These are phyloP conservation scores for Cyphellophora europaea DNA, from an alignment of 2,329 filamentous ascomycete species.

Conservation along the genomic window DNA sequence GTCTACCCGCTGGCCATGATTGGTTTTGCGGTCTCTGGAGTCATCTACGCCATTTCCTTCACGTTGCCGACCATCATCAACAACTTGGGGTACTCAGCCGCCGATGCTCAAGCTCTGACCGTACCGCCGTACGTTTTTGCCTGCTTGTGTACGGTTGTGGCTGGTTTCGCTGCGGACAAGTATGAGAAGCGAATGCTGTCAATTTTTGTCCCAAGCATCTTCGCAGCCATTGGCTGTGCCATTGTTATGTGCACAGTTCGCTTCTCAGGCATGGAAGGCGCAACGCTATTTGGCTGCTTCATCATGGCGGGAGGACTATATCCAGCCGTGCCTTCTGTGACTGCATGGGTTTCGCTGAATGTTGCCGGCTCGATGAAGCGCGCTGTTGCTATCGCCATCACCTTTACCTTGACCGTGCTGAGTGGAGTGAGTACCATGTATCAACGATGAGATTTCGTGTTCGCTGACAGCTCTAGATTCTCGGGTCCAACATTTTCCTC, in stretches of 20 bases:
- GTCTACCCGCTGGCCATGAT: constrained; percentile 2
- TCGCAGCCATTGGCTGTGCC: not conserved
- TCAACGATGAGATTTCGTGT: not conserved
- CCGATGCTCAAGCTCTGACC: constrained; percentile 44
- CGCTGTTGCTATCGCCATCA: constrained; percentile 20
- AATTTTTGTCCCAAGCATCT: constrained; percentile 4
- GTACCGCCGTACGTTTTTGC: constrained; percentile 47
- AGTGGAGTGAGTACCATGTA: not conserved
- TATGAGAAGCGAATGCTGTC: constrained; percentile 21
- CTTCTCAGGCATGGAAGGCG: constrained; percentile 7
- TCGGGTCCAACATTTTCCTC: constrained; percentile 34
- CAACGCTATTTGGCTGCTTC: no score
- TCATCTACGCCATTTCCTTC: constrained; percentile 16
- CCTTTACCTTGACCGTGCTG: not conserved
- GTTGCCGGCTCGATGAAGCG: constrained; percentile 23
- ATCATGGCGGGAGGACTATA: constrained; percentile 20
- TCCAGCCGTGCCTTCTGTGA: constrained; percentile 23
- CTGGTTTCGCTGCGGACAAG: constrained; percentile 28
- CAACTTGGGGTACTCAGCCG: constrained; percentile 29
- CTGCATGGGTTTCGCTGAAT: constrained; percentile 23
- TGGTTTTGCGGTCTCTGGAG: not conserved
- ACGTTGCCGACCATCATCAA: constrained; percentile 33
- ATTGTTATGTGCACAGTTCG: not conserved
- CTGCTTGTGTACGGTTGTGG: constrained; percentile 24
- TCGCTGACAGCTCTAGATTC: constrained; percentile 21